Evolutionary conservation across 2,329 filamentous ascomycete genomes (phyloP).

Genomic region (Apiospora koreana): DNA sequence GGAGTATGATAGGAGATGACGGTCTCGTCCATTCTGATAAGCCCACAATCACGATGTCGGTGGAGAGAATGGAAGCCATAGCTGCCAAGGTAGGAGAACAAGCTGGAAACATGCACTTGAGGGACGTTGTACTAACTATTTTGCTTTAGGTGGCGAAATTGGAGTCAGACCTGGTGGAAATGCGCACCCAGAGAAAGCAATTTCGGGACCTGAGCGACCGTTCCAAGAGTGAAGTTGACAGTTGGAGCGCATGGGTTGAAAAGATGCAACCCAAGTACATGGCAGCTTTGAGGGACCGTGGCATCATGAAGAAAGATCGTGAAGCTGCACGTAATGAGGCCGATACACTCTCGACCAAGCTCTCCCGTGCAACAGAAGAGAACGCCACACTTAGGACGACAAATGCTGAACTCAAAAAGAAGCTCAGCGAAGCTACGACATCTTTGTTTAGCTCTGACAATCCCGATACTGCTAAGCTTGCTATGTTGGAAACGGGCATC

Average conservation of each 20-base stretch:
- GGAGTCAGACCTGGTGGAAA: slow-evolving; percentile 36
- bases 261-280: slow-evolving; percentile 41
- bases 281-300: slow-evolving; percentile 47
- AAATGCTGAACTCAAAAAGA: slow-evolving; percentile 36
- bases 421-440: slow-evolving; percentile 36
- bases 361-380: slow-evolving; percentile 24
- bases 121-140: slow-evolving; percentile 17
- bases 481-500: slow-evolving; percentile 42
- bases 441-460: slow-evolving; percentile 37
- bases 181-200: slow-evolving; percentile 33
- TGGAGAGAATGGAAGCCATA: slow-evolving; percentile 32
- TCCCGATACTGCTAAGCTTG: slow-evolving; percentile 40
- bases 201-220: slow-evolving; percentile 43
- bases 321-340: slow-evolving; percentile 38
- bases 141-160: slow-evolving; percentile 37
- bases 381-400: slow-evolving; percentile 40
- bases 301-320: slow-evolving; percentile 47
- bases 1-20: slow-evolving; percentile 28
- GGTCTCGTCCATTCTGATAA: slow-evolving; percentile 21
- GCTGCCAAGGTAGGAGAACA: slow-evolving; percentile 28
- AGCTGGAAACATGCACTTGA: neutral
- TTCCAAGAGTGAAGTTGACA: slow-evolving; percentile 47
- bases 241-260: slow-evolving; percentile 44
- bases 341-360: slow-evolving; percentile 30
- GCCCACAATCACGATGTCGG: slow-evolving; percentile 29